These are phyloP conservation scores for Penicillium brasilianum DNA, from an alignment of 2,329 filamentous ascomycete species.

Conservation along the genomic window DNA sequence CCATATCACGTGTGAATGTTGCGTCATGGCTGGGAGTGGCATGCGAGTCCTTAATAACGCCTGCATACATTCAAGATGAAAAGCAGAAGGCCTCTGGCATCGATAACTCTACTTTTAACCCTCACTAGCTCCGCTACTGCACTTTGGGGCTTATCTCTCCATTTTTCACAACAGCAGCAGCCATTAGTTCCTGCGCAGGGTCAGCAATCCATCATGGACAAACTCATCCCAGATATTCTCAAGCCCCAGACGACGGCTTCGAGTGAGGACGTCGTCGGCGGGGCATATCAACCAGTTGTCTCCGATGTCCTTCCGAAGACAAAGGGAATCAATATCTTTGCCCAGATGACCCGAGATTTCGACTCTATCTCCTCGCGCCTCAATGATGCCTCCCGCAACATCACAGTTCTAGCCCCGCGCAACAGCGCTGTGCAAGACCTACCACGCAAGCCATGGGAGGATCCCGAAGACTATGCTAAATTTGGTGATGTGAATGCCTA, in stretches of 20 bases:
- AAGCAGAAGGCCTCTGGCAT: constrained; percentile 12
- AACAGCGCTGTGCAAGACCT: constrained; percentile 80
- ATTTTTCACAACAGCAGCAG: constrained; percentile 16
- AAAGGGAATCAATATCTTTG: constrained; percentile 81
- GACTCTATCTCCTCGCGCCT: constrained; percentile 71
- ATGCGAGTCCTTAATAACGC: constrained; percentile 10
- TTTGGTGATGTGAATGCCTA: constrained; percentile 72
- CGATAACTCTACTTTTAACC: constrained; percentile 19
- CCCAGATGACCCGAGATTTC: constrained; percentile 77
- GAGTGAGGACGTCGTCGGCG: constrained; percentile 23
- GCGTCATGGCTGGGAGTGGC: constrained; percentile 29
- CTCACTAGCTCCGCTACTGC: constrained; percentile 19
- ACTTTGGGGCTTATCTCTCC: constrained; percentile 18
- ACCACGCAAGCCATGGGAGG: constrained; percentile 75
- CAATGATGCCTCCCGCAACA: constrained; percentile 68
- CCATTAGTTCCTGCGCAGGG: constrained; percentile 23
- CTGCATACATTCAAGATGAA: constrained; percentile 25
- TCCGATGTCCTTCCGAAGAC: constrained; percentile 83
- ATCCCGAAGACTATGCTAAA: constrained; percentile 71
- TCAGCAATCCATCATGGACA: constrained; percentile 35
- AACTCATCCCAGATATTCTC: constrained; percentile 26
- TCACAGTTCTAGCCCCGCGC: constrained; percentile 83
- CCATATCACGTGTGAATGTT: constrained; percentile 31
- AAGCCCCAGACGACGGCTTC: constrained; percentile 30
- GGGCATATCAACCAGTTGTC: constrained; percentile 65